phyloP scores from a whole-genome alignment of 192 early-diverging fungal genomes.

The Backusella australiensis region DNA sequence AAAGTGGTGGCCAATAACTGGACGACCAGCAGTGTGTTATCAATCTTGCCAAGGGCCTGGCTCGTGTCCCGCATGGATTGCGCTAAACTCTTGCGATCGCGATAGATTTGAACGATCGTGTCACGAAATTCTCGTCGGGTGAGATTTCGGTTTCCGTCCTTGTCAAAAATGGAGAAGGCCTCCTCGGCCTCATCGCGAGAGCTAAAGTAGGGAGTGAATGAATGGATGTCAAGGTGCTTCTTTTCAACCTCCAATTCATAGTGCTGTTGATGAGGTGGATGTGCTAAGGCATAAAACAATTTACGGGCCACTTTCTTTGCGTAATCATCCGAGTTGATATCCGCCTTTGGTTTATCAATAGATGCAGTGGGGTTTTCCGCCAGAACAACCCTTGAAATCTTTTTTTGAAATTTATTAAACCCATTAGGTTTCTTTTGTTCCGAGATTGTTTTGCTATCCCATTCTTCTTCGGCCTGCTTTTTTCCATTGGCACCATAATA shows the following conservation, averaged over 20 bases:
- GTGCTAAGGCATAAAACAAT: conserved; percentile 27
- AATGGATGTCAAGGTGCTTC: conserved; percentile 59
- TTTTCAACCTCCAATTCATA: conserved; percentile 12
- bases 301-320: conserved; percentile 40
- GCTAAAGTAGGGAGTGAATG: conserved; percentile 77
- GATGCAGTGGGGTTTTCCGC: conserved; percentile 21
- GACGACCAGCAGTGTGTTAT: conserved; percentile 57
- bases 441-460: not conserved
- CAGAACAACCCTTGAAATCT: conserved; percentile 20
- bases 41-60: conserved; percentile 81
- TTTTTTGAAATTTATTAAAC: conserved; percentile 21
- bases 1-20: conserved; percentile 51
- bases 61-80: conserved; percentile 74
- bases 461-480: conserved; percentile 1
- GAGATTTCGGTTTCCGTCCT: conserved; percentile 83
- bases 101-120: conserved; percentile 78
- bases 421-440: not conserved
- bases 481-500: not conserved
- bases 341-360: conserved; percentile 21
- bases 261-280: not conserved
- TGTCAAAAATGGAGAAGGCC: conserved; percentile 87
- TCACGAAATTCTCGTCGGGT: conserved; percentile 80
- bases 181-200: conserved; percentile 65
- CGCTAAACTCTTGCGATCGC: conserved; percentile 71
- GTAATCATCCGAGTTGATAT: conserved; percentile 36